Evolutionary conservation across 305 asterid species (phyloP).

Genomic region (Stenogyne calaminthoides): DNA sequence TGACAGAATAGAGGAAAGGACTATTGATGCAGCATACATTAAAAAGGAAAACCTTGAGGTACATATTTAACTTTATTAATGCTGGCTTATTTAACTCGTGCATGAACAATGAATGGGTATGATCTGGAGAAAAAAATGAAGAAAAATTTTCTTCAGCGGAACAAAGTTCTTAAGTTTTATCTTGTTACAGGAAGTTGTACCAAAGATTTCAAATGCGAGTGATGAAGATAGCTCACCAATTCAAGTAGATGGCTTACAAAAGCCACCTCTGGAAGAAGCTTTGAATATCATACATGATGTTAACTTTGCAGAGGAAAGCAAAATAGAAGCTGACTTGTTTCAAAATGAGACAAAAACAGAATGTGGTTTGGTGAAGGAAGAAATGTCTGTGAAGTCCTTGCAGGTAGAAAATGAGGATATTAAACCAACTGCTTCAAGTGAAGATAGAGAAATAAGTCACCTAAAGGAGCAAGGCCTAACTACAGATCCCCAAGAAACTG

Average conservation of each 20-base stretch:
- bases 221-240: conserved; percentile 20
- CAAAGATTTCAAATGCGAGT: conserved; percentile 20
- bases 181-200: conserved; percentile 30
- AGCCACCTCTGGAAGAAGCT: conserved; percentile 27
- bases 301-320: neutral
- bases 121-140: neutral
- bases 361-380: conserved; percentile 26
- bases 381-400: conserved; percentile 26
- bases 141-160: neutral
- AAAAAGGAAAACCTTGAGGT: conserved; percentile 7
- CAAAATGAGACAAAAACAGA: conserved; percentile 24
- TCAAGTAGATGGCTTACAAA: conserved; percentile 30
- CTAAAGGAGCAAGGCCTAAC: conserved; percentile 10
- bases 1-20: conserved; percentile 11
- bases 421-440: conserved; percentile 20
- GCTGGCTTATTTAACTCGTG: neutral
- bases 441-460: conserved; percentile 26
- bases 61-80: neutral
- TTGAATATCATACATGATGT: conserved; percentile 15
- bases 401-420: conserved; percentile 24
- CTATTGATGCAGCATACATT: neutral
- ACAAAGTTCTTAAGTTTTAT: neutral
- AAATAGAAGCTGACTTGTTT: neutral
- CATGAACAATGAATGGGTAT: neutral
- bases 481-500: conserved; percentile 22